Conservation (phyloP, 2,329 filamentous ascomycete species). For the Dendrostoma leiphaemia region DNA sequence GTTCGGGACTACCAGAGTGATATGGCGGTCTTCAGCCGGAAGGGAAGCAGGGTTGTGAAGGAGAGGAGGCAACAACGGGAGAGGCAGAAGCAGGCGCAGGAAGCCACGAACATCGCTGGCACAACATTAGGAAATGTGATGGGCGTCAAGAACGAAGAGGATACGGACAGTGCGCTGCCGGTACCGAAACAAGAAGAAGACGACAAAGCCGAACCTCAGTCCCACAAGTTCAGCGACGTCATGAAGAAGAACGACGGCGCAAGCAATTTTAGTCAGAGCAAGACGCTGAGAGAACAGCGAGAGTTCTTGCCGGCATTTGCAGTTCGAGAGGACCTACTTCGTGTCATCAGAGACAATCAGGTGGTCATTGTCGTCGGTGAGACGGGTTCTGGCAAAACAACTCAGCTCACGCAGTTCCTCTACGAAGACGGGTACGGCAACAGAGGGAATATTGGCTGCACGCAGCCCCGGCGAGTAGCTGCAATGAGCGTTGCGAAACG, state of each 20-base stretch:
- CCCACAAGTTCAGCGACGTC: constrained; percentile 82
- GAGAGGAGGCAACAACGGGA: constrained; percentile 91
- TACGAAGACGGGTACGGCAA: constrained; percentile 93
- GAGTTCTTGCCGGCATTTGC: constrained; percentile 95
- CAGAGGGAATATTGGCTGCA: constrained; percentile 89
- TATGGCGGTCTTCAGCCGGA: constrained; percentile 96
- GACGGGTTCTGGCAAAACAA: constrained; percentile 96
- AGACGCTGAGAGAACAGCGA: constrained; percentile 84
- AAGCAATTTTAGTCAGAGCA: constrained; percentile 90
- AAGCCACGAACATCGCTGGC: constrained; percentile 89
- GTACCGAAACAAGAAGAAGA: constrained; percentile 68
- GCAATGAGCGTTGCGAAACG: constrained; percentile 99
- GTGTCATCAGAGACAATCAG: constrained; percentile 94
- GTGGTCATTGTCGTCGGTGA: constrained; percentile 96
- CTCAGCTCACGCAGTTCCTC: constrained; percentile 93
- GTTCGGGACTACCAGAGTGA: constrained; percentile 94
- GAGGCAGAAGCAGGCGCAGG: constrained; percentile 88
- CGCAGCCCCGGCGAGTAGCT: constrained; percentile 91
- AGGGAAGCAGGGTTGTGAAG: constrained; percentile 89
- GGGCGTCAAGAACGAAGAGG: constrained; percentile 91
- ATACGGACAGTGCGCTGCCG: constrained; percentile 84
- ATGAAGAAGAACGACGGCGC: constrained; percentile 84
- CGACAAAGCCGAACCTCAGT: constrained; percentile 27
- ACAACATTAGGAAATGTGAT: constrained; percentile 93
- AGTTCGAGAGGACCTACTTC: constrained; percentile 85